These are phyloP conservation scores for Diplodia mutila DNA, from an alignment of 2,329 filamentous ascomycete species.

Conservation along the genomic window DNA sequence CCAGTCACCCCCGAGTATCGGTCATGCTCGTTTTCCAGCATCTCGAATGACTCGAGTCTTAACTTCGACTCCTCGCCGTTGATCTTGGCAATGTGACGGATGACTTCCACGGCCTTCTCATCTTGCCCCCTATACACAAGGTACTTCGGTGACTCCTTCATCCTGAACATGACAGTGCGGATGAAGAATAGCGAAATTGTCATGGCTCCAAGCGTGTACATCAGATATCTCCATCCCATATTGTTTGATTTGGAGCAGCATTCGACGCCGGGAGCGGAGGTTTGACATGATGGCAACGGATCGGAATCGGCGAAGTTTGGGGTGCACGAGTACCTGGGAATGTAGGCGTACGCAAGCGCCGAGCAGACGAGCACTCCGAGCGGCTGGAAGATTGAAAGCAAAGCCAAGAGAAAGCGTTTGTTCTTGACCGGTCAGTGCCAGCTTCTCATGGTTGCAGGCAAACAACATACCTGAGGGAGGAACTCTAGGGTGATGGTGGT, in stretches of 20 bases:
- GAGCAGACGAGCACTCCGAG: slow-evolving; percentile 58
- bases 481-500: slow-evolving; percentile 62
- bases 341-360: slow-evolving; percentile 58
- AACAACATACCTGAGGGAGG: slow-evolving; percentile 43
- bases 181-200: slow-evolving; percentile 53
- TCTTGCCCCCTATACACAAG: slow-evolving; percentile 59
- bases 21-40: slow-evolving; percentile 39
- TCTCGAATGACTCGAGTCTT: slow-evolving; percentile 42
- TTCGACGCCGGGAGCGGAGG: slow-evolving; percentile 34
- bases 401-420: slow-evolving; percentile 56
- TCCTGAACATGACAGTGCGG: slow-evolving; percentile 58
- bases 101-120: slow-evolving; percentile 52
- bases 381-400: slow-evolving; percentile 60
- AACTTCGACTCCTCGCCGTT: slow-evolving; percentile 44
- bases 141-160: slow-evolving; percentile 65
- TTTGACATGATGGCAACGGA: slow-evolving; percentile 52
- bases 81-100: slow-evolving; percentile 49
- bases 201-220: slow-evolving; percentile 46
- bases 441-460: background rate
- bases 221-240: slow-evolving; percentile 52
- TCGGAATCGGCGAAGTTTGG: slow-evolving; percentile 55
- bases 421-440: slow-evolving; percentile 37
- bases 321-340: slow-evolving; percentile 55
- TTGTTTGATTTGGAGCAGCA: slow-evolving; percentile 47
- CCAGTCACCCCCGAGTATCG: slow-evolving; percentile 28